Conservation (phyloP, 306 rosid species). For the Lablab purpureus region DNA sequence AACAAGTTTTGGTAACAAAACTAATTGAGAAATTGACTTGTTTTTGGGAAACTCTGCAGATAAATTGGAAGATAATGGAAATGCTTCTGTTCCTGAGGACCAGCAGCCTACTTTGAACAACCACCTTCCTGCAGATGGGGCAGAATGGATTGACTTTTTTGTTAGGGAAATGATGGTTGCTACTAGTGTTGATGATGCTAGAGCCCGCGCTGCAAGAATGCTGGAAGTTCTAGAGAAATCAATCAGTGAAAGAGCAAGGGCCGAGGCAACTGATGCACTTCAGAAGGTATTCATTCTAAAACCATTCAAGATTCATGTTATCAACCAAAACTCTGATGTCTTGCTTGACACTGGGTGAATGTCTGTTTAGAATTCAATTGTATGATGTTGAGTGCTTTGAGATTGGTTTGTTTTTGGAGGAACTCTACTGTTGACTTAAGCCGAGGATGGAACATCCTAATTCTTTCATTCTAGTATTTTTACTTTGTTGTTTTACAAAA, state of each 20-base stretch:
- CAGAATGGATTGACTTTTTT: conserved; percentile 89
- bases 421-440: neutral
- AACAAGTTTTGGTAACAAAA: conserved; percentile 10
- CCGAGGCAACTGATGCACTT: conserved; percentile 65
- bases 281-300: conserved; percentile 65
- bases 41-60: conserved; percentile 51
- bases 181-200: conserved; percentile 81
- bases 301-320: conserved; percentile 13
- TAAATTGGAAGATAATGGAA: conserved; percentile 47
- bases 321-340: conserved; percentile 27
- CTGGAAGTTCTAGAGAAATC: conserved; percentile 86
- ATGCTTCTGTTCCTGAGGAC: conserved; percentile 57
- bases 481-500: neutral
- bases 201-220: conserved; percentile 80
- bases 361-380: neutral
- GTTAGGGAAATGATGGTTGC: conserved; percentile 86
- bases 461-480: neutral
- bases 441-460: conserved; percentile 9
- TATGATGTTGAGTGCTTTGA: conserved; percentile 30
- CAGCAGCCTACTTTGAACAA: conserved; percentile 53
- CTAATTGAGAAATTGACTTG: conserved; percentile 2
- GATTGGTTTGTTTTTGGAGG: conserved; percentile 16
- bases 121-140: conserved; percentile 78
- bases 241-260: conserved; percentile 70
- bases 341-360: conserved; percentile 1